A percentile compares a stretch with the other conserved stretches of the same genome.
Conservation (phyloP, 2,329 filamentous ascomycete genomes). For the Xenoacremonium recifei region DNA sequence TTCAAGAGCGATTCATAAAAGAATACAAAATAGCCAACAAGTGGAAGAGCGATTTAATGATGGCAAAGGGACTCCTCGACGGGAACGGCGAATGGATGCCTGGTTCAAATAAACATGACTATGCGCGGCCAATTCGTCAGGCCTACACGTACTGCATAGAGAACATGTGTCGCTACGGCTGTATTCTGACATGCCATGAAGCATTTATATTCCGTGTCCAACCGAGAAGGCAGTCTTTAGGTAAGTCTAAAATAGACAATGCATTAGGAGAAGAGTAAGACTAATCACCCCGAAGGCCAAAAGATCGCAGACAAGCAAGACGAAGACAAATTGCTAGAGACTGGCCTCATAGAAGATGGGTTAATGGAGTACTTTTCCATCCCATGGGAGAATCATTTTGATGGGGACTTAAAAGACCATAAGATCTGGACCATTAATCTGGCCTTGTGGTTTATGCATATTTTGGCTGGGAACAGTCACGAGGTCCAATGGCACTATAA, state of each 20-base stretch:
- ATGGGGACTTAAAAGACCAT: background rate
- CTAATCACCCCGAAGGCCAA: too few relatives aligned
- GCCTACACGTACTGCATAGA: slow-evolving; percentile 14
- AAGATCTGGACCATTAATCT: slow-evolving; percentile 13
- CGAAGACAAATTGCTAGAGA: background rate
- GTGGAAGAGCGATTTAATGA: slow-evolving; percentile 11
- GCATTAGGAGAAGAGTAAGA: too few relatives aligned
- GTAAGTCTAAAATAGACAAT: too few relatives aligned
- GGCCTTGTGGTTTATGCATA: slow-evolving; percentile 16
- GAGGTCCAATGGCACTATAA: slow-evolving; percentile 10
- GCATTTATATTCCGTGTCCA: slow-evolving; percentile 12
- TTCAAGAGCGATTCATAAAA: slow-evolving; percentile 11
- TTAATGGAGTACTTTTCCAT: slow-evolving; percentile 16
- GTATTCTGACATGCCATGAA: slow-evolving; percentile 14
- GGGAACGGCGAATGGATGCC: slow-evolving; percentile 5
- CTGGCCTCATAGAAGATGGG: slow-evolving; percentile 7
- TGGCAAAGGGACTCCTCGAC: slow-evolving; percentile 3
- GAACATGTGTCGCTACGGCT: slow-evolving; percentile 15
- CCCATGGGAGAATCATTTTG: slow-evolving; percentile 12
- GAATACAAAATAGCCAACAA: slow-evolving; percentile 13
- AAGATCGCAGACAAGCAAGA: too few relatives aligned
- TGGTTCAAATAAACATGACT: background rate
- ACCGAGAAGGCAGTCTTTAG: too few relatives aligned
- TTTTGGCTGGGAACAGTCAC: slow-evolving; percentile 12
- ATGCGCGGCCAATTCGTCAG: slow-evolving; percentile 12